phyloP scores from a whole-genome alignment of 1,139 yeast species.

The Torulaspora pretoriensis region DNA sequence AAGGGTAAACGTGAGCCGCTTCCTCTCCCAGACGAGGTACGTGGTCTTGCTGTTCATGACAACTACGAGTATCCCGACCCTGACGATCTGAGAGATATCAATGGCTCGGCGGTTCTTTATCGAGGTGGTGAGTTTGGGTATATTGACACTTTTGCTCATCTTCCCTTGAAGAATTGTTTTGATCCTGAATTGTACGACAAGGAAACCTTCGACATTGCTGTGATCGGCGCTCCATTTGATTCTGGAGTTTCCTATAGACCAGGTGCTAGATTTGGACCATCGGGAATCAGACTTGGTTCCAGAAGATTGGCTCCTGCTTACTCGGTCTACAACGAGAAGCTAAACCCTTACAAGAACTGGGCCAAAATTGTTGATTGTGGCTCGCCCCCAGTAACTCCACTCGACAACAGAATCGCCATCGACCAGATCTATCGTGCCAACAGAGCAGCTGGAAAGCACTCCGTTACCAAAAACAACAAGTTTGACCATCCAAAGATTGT shows the following conservation, averaged over 20 bases:
- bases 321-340: slow-evolving; percentile 41
- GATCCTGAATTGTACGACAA: slow-evolving; percentile 33
- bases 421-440: slow-evolving; percentile 53
- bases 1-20: slow-evolving; percentile 31
- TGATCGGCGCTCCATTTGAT: slow-evolving; percentile 66
- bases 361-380: slow-evolving; percentile 55
- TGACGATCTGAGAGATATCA: slow-evolving; percentile 40
- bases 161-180: slow-evolving; percentile 46
- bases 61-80: slow-evolving; percentile 38
- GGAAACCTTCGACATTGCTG: slow-evolving; percentile 43
- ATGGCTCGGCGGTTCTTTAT: slow-evolving; percentile 38
- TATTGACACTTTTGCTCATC: slow-evolving; percentile 52
- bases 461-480: slow-evolving; percentile 30
- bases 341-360: slow-evolving; percentile 51
- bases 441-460: slow-evolving; percentile 45
- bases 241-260: slow-evolving; percentile 71
- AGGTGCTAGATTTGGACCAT: slow-evolving; percentile 61
- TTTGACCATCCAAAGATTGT: slow-evolving; percentile 39
- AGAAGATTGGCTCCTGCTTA: slow-evolving; percentile 48
- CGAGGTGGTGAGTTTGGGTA: slow-evolving; percentile 47
- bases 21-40: slow-evolving; percentile 33
- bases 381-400: slow-evolving; percentile 54
- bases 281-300: slow-evolving; percentile 53
- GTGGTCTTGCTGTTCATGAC: slow-evolving; percentile 34
- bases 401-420: slow-evolving; percentile 53